Conservation (phyloP, 2,329 filamentous ascomycete species). For the Venturia asperata region DNA sequence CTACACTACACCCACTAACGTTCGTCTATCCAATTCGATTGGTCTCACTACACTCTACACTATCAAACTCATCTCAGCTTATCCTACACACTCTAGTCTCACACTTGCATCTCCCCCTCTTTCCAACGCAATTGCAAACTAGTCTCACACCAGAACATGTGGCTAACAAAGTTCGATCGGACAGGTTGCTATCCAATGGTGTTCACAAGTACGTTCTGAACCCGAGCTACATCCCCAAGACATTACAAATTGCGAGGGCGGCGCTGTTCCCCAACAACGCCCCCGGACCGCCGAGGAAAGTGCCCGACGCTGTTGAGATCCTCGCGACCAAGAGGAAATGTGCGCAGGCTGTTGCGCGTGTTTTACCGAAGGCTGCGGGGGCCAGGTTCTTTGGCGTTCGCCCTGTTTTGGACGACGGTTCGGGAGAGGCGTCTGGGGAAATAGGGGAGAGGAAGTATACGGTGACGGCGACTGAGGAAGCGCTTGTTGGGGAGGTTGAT, state of each 20-base stretch:
- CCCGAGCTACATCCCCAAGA: slow-evolving; percentile 38
- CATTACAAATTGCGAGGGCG: slow-evolving; percentile 63
- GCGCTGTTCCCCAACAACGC: slow-evolving; percentile 82
- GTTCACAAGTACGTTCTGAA: slow-evolving; percentile 37
- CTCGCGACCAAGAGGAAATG: slow-evolving; percentile 59
- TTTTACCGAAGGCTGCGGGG: slow-evolving; percentile 26
- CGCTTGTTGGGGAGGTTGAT: slow-evolving; percentile 53
- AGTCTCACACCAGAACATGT: background rate
- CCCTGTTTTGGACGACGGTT: background rate
- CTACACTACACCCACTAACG: background rate
- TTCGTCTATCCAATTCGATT: background rate
- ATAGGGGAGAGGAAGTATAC: slow-evolving; percentile 29
- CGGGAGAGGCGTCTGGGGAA: background rate
- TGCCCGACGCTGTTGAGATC: slow-evolving; percentile 53
- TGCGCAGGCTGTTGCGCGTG: slow-evolving; percentile 49
- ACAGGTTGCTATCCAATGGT: slow-evolving; percentile 41
- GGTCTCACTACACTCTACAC: slow-evolving; percentile 4
- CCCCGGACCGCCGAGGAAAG: slow-evolving; percentile 56
- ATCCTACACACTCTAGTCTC: background rate
- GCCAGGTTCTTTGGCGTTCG: slow-evolving; percentile 11
- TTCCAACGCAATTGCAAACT: background rate
- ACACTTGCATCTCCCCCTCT: background rate
- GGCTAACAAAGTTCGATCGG: background rate
- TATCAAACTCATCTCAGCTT: background rate
- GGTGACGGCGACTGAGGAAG: slow-evolving; percentile 27